Evolutionary conservation across 495 filamentous ascomycete genomes (phyloP).

Genomic region (Aspergillus leporis): DNA sequence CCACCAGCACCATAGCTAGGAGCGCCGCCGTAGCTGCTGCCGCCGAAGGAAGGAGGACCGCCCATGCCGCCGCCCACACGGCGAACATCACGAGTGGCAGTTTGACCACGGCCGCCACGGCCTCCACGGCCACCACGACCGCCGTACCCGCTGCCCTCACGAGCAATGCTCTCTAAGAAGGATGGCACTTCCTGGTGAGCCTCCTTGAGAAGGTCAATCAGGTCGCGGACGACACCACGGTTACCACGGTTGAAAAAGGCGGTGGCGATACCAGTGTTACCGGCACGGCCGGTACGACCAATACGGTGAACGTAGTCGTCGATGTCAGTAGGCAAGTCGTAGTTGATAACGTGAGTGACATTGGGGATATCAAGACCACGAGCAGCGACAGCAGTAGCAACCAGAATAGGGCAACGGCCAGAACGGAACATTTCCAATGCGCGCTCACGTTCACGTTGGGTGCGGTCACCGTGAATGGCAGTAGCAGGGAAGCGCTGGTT

Average conservation of each 20-base stretch:
- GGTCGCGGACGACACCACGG: conserved; percentile 91
- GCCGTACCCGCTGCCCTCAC: conserved; percentile 81
- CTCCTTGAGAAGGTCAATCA: conserved; percentile 95
- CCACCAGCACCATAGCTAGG: conserved; percentile 54
- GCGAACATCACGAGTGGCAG: conserved; percentile 86
- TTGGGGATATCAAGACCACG: conserved; percentile 97
- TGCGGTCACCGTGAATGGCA: conserved; percentile 96
- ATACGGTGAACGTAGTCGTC: conserved; percentile 99
- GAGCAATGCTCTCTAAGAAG: conserved; percentile 95
- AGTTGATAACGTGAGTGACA: conserved; percentile 98
- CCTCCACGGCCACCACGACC: conserved; percentile 71
- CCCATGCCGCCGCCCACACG: conserved; percentile 50
- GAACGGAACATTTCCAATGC: conserved; percentile 97
- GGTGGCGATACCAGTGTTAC: conserved; percentile 97
- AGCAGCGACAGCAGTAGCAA: conserved; percentile 95
- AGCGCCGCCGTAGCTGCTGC: conserved; percentile 39
- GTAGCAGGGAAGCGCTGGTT: conserved; percentile 99
- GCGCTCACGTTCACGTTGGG: conserved; percentile 97
- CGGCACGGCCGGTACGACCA: conserved; percentile 98
- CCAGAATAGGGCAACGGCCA: conserved; percentile 90
- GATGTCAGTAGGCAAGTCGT: conserved; percentile 97
- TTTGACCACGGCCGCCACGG: conserved; percentile 63
- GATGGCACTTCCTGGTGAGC: conserved; percentile 93
- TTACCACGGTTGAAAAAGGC: conserved; percentile 99
- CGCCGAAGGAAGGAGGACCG: conserved; percentile 47